Base-by-base conservation (phyloP, 306 rosid species). In the Rubus idaeus region DNA sequence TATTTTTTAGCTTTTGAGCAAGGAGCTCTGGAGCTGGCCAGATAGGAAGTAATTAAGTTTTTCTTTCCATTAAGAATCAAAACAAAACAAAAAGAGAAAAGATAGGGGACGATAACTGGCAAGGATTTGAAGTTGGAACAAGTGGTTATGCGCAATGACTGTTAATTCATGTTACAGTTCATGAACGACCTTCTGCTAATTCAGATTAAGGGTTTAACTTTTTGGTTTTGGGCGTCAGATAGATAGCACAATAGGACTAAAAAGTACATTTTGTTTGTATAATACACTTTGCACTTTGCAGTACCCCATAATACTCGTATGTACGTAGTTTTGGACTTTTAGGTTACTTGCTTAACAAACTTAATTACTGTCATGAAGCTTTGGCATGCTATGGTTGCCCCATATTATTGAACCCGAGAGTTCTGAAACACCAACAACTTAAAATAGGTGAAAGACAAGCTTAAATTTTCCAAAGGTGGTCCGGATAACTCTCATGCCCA, bases 401-500 rank as follows among this genome's bases (percentile, higher is more conserved):
- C 11, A 17, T 63, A 3, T 63, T 16, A 14, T 37, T 39, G 47
- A 64, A 63, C 39, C 68, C 68, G n/a, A 7, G 68, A 37, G 46
- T 37, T 16, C 2, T 63, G 68, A 63, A 63, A 63, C 46, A 37
- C 45, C 68, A 5, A 0, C 10, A 39, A 6, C 44, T 39, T 17
- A 17, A 62, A 62, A 64, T 64, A 17, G 46, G 69, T 63, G 68
- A 0, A 30, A 17, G 21, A 63, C 46, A 39, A 16, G 69, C 21
- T 64, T 1, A 17, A 39, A 42, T 35, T 5, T 47, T 13, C 5
- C 17, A 30, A 70, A 79, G 93, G 96, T 51, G 66, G 12, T 5
- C 85, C 87, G 88, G 67, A 17, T 73, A 77, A 41, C 69, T 91
- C 93, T 86, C 56, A 16, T 26, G 41, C 18, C 64, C 35, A 72